Percentiles rank a stretch among this genome's conserved stretches.
These are phyloP conservation scores for Candida yuanshanica DNA, from an alignment of 805 yeast species.

Conservation along the genomic window DNA sequence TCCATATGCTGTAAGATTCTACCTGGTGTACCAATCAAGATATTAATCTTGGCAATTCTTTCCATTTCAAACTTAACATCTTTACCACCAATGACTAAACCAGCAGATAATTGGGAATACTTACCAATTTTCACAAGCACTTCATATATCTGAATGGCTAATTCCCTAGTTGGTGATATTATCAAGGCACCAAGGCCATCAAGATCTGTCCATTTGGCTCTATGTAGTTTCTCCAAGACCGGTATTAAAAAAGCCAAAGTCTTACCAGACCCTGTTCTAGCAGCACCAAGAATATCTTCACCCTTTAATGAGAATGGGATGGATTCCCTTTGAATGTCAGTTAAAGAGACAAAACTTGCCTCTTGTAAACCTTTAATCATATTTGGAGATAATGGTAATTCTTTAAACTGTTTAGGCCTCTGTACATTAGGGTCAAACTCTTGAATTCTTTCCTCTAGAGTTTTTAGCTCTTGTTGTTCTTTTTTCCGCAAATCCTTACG, in stretches of 20 bases:
- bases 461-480: conserved; percentile 32
- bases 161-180: conserved; percentile 62
- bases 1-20: conserved; percentile 72
- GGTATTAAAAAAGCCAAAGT: conserved; percentile 88
- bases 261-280: conserved; percentile 96
- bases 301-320: conserved; percentile 75
- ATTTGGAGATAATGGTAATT: conserved; percentile 65
- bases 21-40: conserved; percentile 91
- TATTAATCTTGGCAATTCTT: conserved; percentile 61
- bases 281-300: conserved; percentile 90
- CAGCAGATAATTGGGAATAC: conserved; percentile 54
- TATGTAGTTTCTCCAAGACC: conserved; percentile 57
- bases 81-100: conserved; percentile 60
- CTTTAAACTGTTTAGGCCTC: conserved; percentile 51
- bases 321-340: conserved; percentile 80
- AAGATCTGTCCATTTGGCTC: conserved; percentile 34
- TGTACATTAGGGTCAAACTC: conserved; percentile 43
- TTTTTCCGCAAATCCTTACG: conserved; percentile 33
- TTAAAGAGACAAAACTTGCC: conserved; percentile 72
- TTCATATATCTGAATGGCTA: conserved; percentile 64
- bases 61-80: conserved; percentile 71
- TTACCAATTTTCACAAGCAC: conserved; percentile 60
- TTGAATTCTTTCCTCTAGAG: conserved; percentile 45
- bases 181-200: conserved; percentile 60
- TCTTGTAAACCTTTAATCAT: conserved; percentile 71